phyloP scores from a whole-genome alignment of 1,284 basidiomycete species.

The Sporisorium scitamineum region DNA sequence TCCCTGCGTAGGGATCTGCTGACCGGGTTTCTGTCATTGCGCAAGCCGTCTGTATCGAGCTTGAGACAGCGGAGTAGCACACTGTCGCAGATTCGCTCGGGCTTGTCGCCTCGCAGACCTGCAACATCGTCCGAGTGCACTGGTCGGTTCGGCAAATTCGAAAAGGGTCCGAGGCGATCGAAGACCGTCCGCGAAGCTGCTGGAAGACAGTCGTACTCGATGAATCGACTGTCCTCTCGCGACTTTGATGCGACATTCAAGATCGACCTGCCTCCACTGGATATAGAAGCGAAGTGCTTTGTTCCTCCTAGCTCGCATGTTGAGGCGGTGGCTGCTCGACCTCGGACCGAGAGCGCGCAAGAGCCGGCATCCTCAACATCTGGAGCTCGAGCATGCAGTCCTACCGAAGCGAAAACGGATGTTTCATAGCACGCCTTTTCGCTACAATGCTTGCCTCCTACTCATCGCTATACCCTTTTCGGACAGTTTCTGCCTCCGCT shows the following conservation, averaged over 20 bases:
- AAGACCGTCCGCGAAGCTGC: too few species aligned
- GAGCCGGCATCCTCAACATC: not conserved
- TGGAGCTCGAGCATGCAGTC: not conserved
- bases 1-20: not conserved
- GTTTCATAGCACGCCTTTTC: not conserved
- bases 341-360: not conserved
- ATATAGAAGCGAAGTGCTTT: conserved; percentile 12
- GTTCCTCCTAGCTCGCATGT: not conserved
- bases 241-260: not conserved
- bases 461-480: not conserved
- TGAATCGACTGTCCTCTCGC: too few species aligned
- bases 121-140: not conserved
- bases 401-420: not conserved
- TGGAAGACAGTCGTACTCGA: too few species aligned
- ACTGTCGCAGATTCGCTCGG: not conserved
- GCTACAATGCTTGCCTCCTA: not conserved
- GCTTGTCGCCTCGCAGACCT: not conserved
- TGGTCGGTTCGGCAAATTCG: not conserved
- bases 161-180: too few species aligned
- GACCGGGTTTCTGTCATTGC: not conserved
- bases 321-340: not conserved
- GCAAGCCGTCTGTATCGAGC: conserved; percentile 6
- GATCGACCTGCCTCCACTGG: not conserved
- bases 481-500: not conserved
- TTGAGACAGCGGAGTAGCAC: conserved; percentile 2